These are phyloP conservation scores for Leishmania aethiopica DNA, from an alignment of 208 protist genomes.

Conservation along the genomic window DNA sequence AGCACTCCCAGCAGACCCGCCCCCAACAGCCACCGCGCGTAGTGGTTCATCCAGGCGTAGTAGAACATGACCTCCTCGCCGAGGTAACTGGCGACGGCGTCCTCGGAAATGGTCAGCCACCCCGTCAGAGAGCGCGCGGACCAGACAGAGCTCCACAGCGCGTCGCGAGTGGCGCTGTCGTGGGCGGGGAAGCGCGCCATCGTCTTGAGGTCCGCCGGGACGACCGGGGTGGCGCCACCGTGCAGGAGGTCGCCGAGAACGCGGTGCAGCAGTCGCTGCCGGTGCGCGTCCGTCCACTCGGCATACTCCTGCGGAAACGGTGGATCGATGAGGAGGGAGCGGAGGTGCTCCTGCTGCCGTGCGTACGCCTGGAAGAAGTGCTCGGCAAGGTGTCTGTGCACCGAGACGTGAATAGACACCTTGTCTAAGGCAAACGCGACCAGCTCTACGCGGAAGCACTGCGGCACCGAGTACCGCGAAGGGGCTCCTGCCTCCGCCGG, in stretches of 20 bases:
- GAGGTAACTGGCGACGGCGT: slow-evolving; percentile 53
- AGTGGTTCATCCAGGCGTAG: slow-evolving; percentile 85
- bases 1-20: slow-evolving; percentile 34
- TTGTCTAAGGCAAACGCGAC: slow-evolving; percentile 24
- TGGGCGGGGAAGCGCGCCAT: slow-evolving; percentile 42
- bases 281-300: slow-evolving; percentile 44
- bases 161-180: slow-evolving; percentile 38
- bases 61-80: slow-evolving; percentile 69
- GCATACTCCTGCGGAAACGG: slow-evolving; percentile 34
- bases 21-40: slow-evolving; percentile 54
- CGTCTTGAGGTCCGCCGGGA: slow-evolving; percentile 16
- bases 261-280: slow-evolving; percentile 44
- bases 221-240: slow-evolving; percentile 22
- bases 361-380: slow-evolving; percentile 42
- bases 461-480: slow-evolving; percentile 25
- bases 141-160: slow-evolving; percentile 23
- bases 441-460: slow-evolving; percentile 40
- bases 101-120: slow-evolving; percentile 25
- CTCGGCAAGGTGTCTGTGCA: slow-evolving; percentile 32
- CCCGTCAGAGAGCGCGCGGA: slow-evolving; percentile 7
- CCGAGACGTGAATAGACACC: slow-evolving; percentile 40
- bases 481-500: background rate
- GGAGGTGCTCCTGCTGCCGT: slow-evolving; percentile 15
- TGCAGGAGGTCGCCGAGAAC: slow-evolving; percentile 44
- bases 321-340: slow-evolving; percentile 31